Conservation (phyloP, 1,284 basidiomycete genomes). For the Boletus holoroseus region DNA sequence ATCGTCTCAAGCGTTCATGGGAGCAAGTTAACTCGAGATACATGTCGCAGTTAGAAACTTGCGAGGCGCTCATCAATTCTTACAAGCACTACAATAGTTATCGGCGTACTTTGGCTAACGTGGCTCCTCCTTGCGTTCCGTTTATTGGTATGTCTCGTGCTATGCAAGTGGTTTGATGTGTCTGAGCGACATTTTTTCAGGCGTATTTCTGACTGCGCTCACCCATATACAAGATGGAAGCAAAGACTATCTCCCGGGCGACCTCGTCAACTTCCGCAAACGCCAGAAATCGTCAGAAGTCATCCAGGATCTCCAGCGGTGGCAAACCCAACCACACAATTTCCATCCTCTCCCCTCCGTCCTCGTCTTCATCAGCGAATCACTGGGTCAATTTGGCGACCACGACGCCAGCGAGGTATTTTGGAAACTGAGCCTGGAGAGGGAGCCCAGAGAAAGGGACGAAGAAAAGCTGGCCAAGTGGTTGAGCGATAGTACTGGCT, state of each 20-base stretch:
- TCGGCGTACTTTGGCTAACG: constrained; percentile 57
- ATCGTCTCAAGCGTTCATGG: constrained; percentile 76
- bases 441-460: constrained; percentile 75
- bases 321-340: constrained; percentile 73
- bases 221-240: constrained; percentile 85
- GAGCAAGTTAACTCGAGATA: constrained; percentile 53
- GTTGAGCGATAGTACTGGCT: constrained; percentile 55
- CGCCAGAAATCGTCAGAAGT: constrained; percentile 72
- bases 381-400: constrained; percentile 45
- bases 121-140: constrained; percentile 76
- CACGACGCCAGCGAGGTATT: constrained; percentile 45
- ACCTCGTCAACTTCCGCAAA: constrained; percentile 79
- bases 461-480: constrained; percentile 64
- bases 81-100: constrained; percentile 75
- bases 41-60: constrained; percentile 43
- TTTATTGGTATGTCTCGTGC: constrained; percentile 58
- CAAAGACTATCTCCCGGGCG: constrained; percentile 56
- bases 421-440: constrained; percentile 60
- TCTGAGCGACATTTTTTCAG: constrained; percentile 33
- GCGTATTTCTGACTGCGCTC: constrained; percentile 73
- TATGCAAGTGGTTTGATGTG: neutral
- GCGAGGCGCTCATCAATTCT: constrained; percentile 61
- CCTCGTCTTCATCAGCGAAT: constrained; percentile 53
- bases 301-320: constrained; percentile 74
- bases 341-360: constrained; percentile 55